These are phyloP conservation scores for Crataegus laevigata DNA, from an alignment of 306 rosid species.

Conservation along the genomic window DNA sequence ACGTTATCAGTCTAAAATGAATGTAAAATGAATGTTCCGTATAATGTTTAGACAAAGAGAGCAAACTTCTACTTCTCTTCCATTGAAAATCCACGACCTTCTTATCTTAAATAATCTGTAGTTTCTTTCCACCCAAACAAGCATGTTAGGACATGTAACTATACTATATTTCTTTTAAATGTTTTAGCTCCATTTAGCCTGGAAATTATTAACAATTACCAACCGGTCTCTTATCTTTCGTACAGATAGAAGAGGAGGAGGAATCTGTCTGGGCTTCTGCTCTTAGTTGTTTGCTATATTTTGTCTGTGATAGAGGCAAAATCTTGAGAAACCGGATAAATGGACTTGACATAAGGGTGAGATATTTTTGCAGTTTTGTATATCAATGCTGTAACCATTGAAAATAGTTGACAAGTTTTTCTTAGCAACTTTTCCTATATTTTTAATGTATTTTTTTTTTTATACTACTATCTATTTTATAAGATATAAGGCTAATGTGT, in stretches of 20 bases:
- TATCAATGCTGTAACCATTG: not conserved
- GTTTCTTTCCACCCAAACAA: not conserved
- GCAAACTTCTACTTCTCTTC: not conserved
- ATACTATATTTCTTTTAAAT: not conserved
- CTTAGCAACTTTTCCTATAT: not conserved
- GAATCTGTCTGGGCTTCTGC: slow-evolving; percentile 99
- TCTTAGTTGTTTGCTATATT: slow-evolving; percentile 94
- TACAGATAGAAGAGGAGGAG: slow-evolving; percentile 83
- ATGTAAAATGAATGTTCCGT: not conserved
- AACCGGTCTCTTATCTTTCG: slow-evolving; percentile 7
- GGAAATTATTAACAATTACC: slow-evolving; percentile 1
- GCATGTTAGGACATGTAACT: not conserved
- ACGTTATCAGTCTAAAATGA: not conserved
- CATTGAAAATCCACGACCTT: not conserved
- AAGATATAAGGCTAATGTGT: not conserved
- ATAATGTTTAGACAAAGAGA: not conserved
- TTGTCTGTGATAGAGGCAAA: slow-evolving; percentile 90
- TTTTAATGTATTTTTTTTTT: not conserved
- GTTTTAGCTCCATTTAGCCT: not conserved
- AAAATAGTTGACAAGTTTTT: not conserved
- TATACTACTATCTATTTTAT: not conserved
- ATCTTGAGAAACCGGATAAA: slow-evolving; percentile 70
- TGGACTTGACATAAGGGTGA: slow-evolving; percentile 98
- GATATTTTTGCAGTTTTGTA: slow-evolving; percentile 9
- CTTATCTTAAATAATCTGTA: not conserved